phyloP scores from a whole-genome alignment of 805 yeast genomes.

The Ogataea degrootiae region DNA sequence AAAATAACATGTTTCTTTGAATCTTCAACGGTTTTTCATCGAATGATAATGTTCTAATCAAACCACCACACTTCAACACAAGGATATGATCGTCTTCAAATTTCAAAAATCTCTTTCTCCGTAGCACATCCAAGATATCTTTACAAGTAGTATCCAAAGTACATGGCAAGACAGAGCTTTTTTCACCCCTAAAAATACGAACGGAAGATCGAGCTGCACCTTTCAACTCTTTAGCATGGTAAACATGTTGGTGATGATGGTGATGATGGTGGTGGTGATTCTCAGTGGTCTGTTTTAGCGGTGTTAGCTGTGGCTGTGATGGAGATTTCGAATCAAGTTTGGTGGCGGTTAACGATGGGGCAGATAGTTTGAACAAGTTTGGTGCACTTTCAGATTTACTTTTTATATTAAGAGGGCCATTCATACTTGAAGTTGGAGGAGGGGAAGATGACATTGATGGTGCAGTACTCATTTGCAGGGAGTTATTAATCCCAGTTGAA shows the following conservation, averaged over 20 bases:
- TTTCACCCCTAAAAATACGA: slow-evolving; percentile 78
- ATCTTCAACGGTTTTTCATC: slow-evolving; percentile 74
- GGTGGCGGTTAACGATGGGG: not conserved
- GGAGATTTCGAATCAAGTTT: no score
- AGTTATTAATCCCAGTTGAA: no score
- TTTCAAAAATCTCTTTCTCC: slow-evolving; percentile 72
- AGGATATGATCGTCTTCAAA: slow-evolving; percentile 69
- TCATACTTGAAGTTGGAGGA: slow-evolving; percentile 1
- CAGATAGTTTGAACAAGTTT: not conserved
- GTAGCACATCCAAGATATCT: slow-evolving; percentile 65
- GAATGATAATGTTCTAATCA: slow-evolving; percentile 65
- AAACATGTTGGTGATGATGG: slow-evolving; percentile 14
- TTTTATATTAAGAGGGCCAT: not conserved
- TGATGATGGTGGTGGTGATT: slow-evolving; percentile 13
- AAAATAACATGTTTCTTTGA: slow-evolving; percentile 64
- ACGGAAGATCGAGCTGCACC: slow-evolving; percentile 36
- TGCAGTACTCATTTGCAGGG: no score
- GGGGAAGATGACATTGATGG: slow-evolving; percentile 7
- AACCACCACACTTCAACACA: slow-evolving; percentile 69
- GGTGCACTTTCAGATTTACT: not conserved
- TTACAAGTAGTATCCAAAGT: slow-evolving; percentile 72
- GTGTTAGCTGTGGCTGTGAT: slow-evolving; percentile 1
- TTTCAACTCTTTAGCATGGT: slow-evolving; percentile 21
- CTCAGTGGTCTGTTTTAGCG: slow-evolving; percentile 8
- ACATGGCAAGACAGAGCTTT: slow-evolving; percentile 74